Evolutionary conservation across 2,329 filamentous ascomycete genomes (phyloP), one percentile per base, ranked within the genome.

Genomic region (Colletotrichum australisinense): DNA sequence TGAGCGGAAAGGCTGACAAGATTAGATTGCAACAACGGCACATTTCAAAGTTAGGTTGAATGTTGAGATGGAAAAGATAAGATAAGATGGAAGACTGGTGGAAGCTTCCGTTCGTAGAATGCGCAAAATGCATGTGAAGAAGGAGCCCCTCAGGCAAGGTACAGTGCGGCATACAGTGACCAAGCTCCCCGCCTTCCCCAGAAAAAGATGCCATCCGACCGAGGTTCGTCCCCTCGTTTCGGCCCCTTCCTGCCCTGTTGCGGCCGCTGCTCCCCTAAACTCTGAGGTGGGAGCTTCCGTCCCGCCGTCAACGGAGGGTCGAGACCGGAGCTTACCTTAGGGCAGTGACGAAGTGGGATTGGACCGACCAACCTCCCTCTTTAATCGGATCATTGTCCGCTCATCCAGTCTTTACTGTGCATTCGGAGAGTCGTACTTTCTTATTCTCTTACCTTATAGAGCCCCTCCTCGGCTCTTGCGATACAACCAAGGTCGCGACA

Each of bases 191-290:
- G 42, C 24, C 30, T 35, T 14, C 28, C 16, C 42, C 67, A 62
- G 42, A 14, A 63, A 69, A 64, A 49, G 7, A 11, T 60, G 66
- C 69, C 66, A 46, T 69, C 66, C 26, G 66, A 56, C 70, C 70
- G 70, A 73, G 70, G 70, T 60, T 73, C 70, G 12, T 59, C 53
- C 53, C 57, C 57, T 62, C 35, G 9, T 30, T 11, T 8, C 46
- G 32, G 63, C 42, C 49, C 2, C 64, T 63, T 53, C 35, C 65
- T 69, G 24, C 2, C 38, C 38, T 49, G 60, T 3, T 38, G 38
- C 46, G 26, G n/a, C 59, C 38, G 60, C 11, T 38, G 38, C 46
- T 35, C 35, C 59, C 38, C 58, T 52, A 14, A 62, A 22, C 52
- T 32, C 22, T 63, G 30, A 42, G 38, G 38, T 42, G 38, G 56